Base-by-base conservation (phyloP, 345 rosid species). In the Jatropha curcas region DNA sequence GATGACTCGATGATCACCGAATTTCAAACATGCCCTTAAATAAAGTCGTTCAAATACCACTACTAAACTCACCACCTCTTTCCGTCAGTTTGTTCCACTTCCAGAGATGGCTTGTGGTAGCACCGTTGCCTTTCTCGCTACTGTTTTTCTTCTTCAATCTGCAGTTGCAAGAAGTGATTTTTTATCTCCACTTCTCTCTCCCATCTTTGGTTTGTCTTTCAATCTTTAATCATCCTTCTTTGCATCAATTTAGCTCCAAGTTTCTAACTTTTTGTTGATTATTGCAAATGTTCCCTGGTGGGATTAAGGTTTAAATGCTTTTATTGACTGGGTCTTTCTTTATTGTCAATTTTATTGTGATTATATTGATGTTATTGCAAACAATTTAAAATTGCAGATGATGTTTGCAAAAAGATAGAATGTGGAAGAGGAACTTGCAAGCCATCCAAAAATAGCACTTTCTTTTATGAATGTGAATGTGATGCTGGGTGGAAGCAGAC, bases 401-500 rank as follows among this genome's bases (percentile, higher is more conserved):
- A 80, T 56, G 72, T 82, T 48, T 91, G 97, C 86, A 83, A 84
- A 25, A 72, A 80, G 22, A 84, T 77, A 81, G 71, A 79, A 31
- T 91, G 97, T 79, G 94, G 94, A 28, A 89, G 51, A 80, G 97
- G 94, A 63, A 78, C 75, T 27, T 91, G 97, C 84, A 84, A 81
- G 79, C 66, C 85, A 33, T 78, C 87, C 43, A 24, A 61, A 16
- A 86, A 86, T 14, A 28, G 25, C 77, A 63, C 79, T n/a, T 65
- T 80, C 61, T 70, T 74, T 43, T 77, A 74, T 76, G 85, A 82
- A 55, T 94, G 97, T 76, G 88, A 85, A 30, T 92, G 96, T 77
- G 86, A 86, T 0, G 37, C 78, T 70, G 96, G 97, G 19, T 94
- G 98, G 98, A 91, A 73, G 79, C 92, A 79, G 77, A 73, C 81